A percentile compares a stretch with the other conserved stretches of the same genome.
phyloP scores from a whole-genome alignment of 1,284 basidiomycete genomes.

The Ceratobasidium sp. region DNA sequence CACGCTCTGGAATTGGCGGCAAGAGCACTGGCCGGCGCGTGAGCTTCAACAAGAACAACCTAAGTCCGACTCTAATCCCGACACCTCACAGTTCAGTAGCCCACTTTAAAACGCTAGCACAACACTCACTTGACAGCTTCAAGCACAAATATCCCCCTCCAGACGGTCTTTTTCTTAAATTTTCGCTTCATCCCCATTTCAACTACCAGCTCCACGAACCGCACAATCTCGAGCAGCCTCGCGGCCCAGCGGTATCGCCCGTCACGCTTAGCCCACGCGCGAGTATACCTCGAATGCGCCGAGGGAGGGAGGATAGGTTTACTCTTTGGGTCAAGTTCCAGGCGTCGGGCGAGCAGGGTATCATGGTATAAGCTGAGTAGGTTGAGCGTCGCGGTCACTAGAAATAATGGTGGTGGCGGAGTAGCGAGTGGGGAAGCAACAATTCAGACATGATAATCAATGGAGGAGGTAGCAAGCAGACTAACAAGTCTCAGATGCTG shows the following conservation, averaged over 20 bases:
- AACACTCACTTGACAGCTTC: constrained; percentile 82
- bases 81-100: neutral
- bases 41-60: constrained; percentile 75
- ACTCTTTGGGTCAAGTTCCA: constrained; percentile 70
- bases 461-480: constrained; percentile 54
- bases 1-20: constrained; percentile 85
- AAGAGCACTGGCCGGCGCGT: constrained; percentile 80
- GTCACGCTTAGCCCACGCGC: constrained; percentile 81
- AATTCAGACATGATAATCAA: constrained; percentile 36
- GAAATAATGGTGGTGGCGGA: constrained; percentile 19
- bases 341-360: constrained; percentile 77
- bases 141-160: constrained; percentile 79
- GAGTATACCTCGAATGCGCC: constrained; percentile 82
- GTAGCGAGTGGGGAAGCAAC: constrained; percentile 36
- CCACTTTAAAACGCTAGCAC: neutral
- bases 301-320: constrained; percentile 77
- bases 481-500: constrained; percentile 88
- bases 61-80: constrained; percentile 73
- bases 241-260: constrained; percentile 79
- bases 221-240: constrained; percentile 77
- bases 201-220: constrained; percentile 82
- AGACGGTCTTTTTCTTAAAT: constrained; percentile 69
- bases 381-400: constrained; percentile 81
- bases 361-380: constrained; percentile 89
- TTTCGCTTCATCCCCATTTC: constrained; percentile 88